Evolutionary conservation across 2,329 filamentous ascomycete genomes (phyloP), one percentile per base, ranked within the genome.

Genomic region (Microdochium bolleyi): DNA sequence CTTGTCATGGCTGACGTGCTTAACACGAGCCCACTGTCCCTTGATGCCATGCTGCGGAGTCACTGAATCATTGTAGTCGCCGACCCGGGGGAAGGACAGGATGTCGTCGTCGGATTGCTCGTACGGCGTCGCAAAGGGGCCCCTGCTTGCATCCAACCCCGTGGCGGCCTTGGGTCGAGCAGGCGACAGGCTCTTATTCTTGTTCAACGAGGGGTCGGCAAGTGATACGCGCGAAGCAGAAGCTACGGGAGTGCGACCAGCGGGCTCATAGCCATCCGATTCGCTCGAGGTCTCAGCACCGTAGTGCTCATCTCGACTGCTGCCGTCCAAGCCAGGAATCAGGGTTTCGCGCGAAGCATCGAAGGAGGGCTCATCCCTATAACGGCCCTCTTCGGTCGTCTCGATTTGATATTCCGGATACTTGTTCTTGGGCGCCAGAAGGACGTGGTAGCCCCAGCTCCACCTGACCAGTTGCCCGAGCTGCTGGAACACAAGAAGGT

Each of bases 381-480:
- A 85, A 55, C 82, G 75, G 16, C 86, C 81, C 71, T 80, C 77
- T 60, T 83, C 80, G 19, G 71, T 64, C 14, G 73, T 67, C 54
- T 80, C 72, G 32, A 77, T 62, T 50, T 80, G 76, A 54, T 88
- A 85, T 51, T 88, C 83, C 13, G 79, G 74, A 62, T 89, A 89
- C 56, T 80, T 81, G 49, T 86, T 83, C 59, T 89, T 87, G 19
- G 92, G 90, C 19, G 92, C 92, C n/a, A 99, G 76, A 19, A 99
- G 77, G 37, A 97, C 85, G 62, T 96, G 91, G 69, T 96, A 97
- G 11, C 94, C 94, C 94, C 94, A 99, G 57, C 89, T 96, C 94
- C 94, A 99, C 54, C 94, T 83, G 21, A 99, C 85, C 24, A 97
- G 76, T 70, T 99, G 94, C 22, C 94, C 94, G 2, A 99, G 82